Evolutionary conservation across 371 early-diverging fungal genomes (phyloP).

Genomic region (Apophysomyces variabilis): DNA sequence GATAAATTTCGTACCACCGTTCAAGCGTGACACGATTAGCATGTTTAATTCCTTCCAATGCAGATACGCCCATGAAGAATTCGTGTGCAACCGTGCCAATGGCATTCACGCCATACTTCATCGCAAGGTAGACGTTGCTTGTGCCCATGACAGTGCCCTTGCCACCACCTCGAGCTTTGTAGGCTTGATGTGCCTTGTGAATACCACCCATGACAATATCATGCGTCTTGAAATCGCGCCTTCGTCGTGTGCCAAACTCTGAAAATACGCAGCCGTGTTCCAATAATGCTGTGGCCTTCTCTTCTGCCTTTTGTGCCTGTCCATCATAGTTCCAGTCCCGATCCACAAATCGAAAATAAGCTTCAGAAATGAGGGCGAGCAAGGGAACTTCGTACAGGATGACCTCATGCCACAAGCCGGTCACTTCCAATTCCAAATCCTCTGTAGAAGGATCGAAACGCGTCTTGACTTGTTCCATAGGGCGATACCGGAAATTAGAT

Average conservation of each 20-base stretch:
- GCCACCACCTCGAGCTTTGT: conserved; percentile 19
- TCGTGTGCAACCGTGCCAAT: conserved; percentile 84
- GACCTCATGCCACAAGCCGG: conserved; percentile 71
- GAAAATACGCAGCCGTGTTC: conserved; percentile 70
- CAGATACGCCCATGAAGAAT: conserved; percentile 81
- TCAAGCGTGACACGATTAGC: conserved; percentile 66
- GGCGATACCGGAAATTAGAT: conserved; percentile 60
- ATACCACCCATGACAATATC: conserved; percentile 64
- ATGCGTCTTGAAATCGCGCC: conserved; percentile 73
- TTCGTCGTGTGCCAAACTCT: conserved; percentile 80
- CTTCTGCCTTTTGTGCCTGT: conserved; percentile 57
- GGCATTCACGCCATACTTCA: conserved; percentile 59
- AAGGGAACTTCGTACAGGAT: conserved; percentile 82
- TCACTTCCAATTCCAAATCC: conserved; percentile 54
- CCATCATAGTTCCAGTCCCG: conserved; percentile 71
- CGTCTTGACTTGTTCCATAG: conserved; percentile 58
- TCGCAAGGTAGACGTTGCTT: conserved; percentile 77
- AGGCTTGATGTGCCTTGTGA: conserved; percentile 24
- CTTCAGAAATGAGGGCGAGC: conserved; percentile 72
- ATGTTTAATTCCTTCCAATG: conserved; percentile 62
- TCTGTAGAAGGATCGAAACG: conserved; percentile 34
- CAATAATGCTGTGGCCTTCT: conserved; percentile 58
- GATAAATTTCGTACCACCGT: conserved; percentile 67
- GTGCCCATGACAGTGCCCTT: conserved; percentile 65
- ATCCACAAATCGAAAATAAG: conserved; percentile 73